These are phyloP conservation scores for Ceratonia siliqua DNA, from an alignment of 306 rosid species.

Conservation along the genomic window DNA sequence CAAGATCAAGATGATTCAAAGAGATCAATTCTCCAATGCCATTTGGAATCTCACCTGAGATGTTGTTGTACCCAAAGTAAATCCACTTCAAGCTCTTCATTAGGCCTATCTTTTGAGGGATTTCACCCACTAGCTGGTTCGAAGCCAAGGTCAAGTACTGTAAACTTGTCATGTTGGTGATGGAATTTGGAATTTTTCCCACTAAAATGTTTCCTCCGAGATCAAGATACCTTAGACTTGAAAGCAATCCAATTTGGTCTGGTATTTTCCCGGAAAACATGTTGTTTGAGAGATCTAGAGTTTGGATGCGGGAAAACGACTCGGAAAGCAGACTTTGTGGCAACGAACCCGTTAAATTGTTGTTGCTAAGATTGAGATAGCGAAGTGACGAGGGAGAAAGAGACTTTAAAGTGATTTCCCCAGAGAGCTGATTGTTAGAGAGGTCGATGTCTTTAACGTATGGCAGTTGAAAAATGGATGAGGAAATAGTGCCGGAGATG, in stretches of 20 bases:
- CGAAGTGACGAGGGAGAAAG: constrained; percentile 47
- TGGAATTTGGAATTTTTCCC: constrained; percentile 67
- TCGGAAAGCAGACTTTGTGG: constrained; percentile 51
- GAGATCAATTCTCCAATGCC: constrained; percentile 56
- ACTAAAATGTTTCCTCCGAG: constrained; percentile 77
- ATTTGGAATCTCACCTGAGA: constrained; percentile 76
- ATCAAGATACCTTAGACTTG: constrained; percentile 61
- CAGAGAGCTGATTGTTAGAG: constrained; percentile 69
- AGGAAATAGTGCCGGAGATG: constrained; percentile 57
- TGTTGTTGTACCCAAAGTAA: constrained; percentile 86
- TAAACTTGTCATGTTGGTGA: constrained; percentile 59
- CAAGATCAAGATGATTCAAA: constrained; percentile 79
- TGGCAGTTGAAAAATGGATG: constrained; percentile 55
- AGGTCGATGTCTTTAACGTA: constrained; percentile 59
- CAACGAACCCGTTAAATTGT: constrained; percentile 70
- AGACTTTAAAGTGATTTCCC: constrained; percentile 35
- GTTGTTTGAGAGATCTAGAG: constrained; percentile 85
- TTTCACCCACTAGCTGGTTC: constrained; percentile 67
- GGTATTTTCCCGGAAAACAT: constrained; percentile 78
- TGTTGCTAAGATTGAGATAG: constrained; percentile 78
- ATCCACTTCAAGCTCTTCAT: constrained; percentile 72
- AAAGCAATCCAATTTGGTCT: constrained; percentile 51
- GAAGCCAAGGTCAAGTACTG: constrained; percentile 78
- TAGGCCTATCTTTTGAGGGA: constrained; percentile 51
- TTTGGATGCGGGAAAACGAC: constrained; percentile 44